Base-by-base conservation (phyloP, 352 stramenopile genomes). In the Globisporangium recalcitrans region DNA sequence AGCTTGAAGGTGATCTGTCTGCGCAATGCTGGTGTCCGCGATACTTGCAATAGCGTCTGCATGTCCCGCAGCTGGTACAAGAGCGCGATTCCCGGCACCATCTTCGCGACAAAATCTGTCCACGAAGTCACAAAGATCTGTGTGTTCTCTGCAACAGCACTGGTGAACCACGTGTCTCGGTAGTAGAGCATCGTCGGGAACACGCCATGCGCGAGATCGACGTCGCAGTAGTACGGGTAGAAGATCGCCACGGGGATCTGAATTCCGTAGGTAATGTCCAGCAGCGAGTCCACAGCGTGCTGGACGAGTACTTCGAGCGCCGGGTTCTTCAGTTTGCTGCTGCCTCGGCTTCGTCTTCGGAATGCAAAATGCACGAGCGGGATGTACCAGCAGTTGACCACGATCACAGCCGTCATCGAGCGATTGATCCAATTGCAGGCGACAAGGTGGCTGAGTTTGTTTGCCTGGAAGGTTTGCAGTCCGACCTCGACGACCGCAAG, bases 381-480 rank as follows among this genome's bases (percentile, higher is more conserved):
- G 1, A 59, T 31, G 40, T 61, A 67, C 68, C 65, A 72, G 58
- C 68, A 75, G 26, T 72, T 67, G 26, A 52, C 11, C 5, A 72
- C 36, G 27, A 72, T 21, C 5, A 65, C 51, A 1, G 40, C 14
- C 0, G 32, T n/a, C 47, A 66, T 56, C 27, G 64, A 22, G 4
- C 60, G 62, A 36, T 75, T 75, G 53, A 75, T 62, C 58, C 57
- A 61, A 7, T 26, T 11, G 3, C 31, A 62, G 6, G 58, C 44
- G 19, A 75, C 51, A 16, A 70, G 26, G 1, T 53, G 34, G 34
- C 58, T 70, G 6, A 72, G 40, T 9, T 67, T 70, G 65, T 52
- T 54, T 13, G 48, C 49, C 47, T 75, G 69, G 58, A 62, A 75
- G 16, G 60, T 63, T 53, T 76, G 66, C n/a, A 69, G 22, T 13